Conservation (phyloP, 1,139 yeast genomes). For the Suhomyces yuchorum region DNA sequence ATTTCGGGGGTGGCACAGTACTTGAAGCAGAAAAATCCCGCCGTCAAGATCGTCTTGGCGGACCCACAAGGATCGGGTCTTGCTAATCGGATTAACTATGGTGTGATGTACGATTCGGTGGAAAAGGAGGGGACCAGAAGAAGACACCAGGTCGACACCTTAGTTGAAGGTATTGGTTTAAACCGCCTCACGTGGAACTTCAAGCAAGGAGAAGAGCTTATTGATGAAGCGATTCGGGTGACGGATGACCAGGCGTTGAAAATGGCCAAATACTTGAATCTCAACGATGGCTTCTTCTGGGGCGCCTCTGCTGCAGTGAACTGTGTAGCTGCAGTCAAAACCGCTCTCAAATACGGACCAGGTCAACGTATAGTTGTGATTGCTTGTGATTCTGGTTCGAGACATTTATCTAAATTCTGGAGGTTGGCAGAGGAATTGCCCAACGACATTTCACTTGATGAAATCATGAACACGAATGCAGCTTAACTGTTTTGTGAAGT, state of each 20-base stretch:
- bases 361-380: conserved; percentile 81
- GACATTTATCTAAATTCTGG: conserved; percentile 94
- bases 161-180: conserved; percentile 92
- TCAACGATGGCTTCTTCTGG: conserved; percentile 84
- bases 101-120: conserved; percentile 88
- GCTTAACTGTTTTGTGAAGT: too few species aligned
- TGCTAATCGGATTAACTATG: conserved; percentile 78
- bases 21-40: conserved; percentile 54
- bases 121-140: conserved; percentile 93
- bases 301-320: conserved; percentile 93
- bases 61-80: conserved; percentile 98
- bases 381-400: conserved; percentile 88
- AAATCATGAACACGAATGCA: conserved; percentile 21
- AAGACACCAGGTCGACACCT: conserved; percentile 93
- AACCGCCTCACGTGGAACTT: conserved; percentile 86
- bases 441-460: conserved; percentile 32
- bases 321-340: conserved; percentile 82
- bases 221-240: conserved; percentile 82
- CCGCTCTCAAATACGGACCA: conserved; percentile 58
- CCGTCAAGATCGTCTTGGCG: conserved; percentile 56
- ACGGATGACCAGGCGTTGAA: conserved; percentile 75
- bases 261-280: conserved; percentile 84
- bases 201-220: conserved; percentile 62
- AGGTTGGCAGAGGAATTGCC: conserved; percentile 53
- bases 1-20: conserved; percentile 83